phyloP scores from a whole-genome alignment of 2,329 filamentous ascomycete genomes.

The Aureobasidium lini region DNA sequence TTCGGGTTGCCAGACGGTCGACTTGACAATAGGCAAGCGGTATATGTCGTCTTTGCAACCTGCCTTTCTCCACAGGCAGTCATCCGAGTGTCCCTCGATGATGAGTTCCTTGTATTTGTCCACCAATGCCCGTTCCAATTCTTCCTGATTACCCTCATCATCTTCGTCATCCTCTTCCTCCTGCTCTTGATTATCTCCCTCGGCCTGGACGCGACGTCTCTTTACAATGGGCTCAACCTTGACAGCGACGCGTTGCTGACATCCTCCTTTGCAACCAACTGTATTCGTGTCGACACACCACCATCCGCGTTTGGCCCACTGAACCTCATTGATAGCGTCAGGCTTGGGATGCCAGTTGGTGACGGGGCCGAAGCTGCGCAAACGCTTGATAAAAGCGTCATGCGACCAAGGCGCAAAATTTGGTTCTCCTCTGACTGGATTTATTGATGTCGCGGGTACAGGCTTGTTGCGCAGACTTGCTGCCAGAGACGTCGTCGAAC shows the following conservation, averaged over 20 bases:
- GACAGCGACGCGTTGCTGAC: constrained; percentile 75
- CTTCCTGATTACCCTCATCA: constrained; percentile 26
- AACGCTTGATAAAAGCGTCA: constrained; percentile 67
- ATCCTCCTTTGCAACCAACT: constrained; percentile 73
- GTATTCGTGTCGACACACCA: constrained; percentile 74
- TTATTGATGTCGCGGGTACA: constrained; percentile 9
- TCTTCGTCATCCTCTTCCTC: constrained; percentile 38
- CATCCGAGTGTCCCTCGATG: constrained; percentile 65
- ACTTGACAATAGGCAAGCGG: constrained; percentile 43
- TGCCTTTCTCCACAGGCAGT: constrained; percentile 76
- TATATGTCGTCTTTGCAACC: constrained; percentile 77
- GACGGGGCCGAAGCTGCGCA: constrained; percentile 84
- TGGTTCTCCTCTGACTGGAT: constrained; percentile 30
- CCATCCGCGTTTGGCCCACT: constrained; percentile 94
- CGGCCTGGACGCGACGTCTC: not conserved
- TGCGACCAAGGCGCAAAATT: constrained; percentile 85
- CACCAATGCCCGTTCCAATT: constrained; percentile 57
- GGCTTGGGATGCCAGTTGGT: constrained; percentile 94
- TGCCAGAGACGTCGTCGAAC: constrained; percentile 21
- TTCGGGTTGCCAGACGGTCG: constrained; percentile 28
- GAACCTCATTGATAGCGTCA: constrained; percentile 73
- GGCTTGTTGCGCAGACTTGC: constrained; percentile 10
- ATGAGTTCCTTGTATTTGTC: constrained; percentile 70
- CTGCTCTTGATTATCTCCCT: constrained; percentile 18
- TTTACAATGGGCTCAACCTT: constrained; percentile 36